Base-by-base conservation (phyloP, 1,139 yeast genomes). In the Saccharomyces hybrid region DNA sequence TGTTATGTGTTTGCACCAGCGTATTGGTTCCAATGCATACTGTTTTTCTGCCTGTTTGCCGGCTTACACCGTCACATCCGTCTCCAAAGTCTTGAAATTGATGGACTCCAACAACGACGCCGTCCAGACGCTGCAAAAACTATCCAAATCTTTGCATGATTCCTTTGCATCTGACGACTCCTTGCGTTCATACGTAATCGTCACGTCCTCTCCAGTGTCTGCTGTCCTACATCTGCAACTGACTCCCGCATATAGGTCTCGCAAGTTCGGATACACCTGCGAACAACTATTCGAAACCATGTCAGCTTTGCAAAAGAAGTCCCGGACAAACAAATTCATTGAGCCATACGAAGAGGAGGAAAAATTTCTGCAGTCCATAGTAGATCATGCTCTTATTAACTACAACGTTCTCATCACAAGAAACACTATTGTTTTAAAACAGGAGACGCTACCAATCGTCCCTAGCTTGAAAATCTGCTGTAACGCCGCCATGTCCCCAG, bases 11-110 rank as follows among this genome's bases (percentile, higher is more conserved):
- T 87, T 85, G 63, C 97, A 93, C 72, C 99, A 95, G 77, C 83
- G 95, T 68, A 86, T 91, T 65, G 88, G 90, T 32, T 88, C 96
- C 8, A 78, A 80, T 62, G 97, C 97, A 2, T 93, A 89, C 68
- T 95, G 95, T 57, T 93, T 89, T 68, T 86, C 96, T 67, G 99
- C 99, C 8, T 82, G 97, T 2, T 80, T 93, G 69, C 98, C 99
- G 13, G 95, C 98, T 16, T 91, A 87, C 70, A 80, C 90, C 50
- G 96, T 96, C 1, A 80, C 78, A 56, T 84, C 84, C n/a, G 81
- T 85, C 0, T 79, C 88, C 1, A 79, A 79, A 53, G 84, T 84
- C 2, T 75, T 90, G 50, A 70, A 75, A 9, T 62, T 77, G 32
- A 72, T 83, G 60, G 74, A 75, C 50, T 60, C 66, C 23, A 73